phyloP scores from a whole-genome alignment of 352 stramenopile genomes.

The Globisporangium uncinulatum region DNA sequence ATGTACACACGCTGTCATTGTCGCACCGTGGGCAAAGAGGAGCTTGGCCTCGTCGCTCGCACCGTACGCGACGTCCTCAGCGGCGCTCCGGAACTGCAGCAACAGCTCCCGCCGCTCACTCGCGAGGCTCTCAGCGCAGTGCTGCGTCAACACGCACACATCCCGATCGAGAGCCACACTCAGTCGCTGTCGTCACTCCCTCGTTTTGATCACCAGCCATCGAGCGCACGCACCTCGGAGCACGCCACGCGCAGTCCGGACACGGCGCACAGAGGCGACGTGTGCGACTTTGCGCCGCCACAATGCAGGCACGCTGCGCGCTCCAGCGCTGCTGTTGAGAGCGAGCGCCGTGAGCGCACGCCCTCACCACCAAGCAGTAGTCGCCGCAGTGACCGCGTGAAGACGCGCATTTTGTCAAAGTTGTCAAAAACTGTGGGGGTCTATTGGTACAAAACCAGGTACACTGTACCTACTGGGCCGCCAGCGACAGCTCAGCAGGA shows the following conservation, averaged over 20 bases:
- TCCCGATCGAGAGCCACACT: neutral
- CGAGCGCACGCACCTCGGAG: constrained; percentile 20
- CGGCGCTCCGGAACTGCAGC: constrained; percentile 31
- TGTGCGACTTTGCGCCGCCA: constrained; percentile 11
- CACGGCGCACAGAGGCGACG: constrained; percentile 20
- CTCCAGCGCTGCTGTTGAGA: constrained; percentile 15
- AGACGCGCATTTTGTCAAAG: neutral
- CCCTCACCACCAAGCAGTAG: neutral
- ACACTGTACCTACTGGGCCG: no score
- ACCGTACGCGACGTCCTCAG: constrained; percentile 36
- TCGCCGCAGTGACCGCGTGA: neutral
- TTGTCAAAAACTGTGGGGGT: neutral
- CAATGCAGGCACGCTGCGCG: constrained; percentile 48
- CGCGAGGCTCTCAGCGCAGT: constrained; percentile 26
- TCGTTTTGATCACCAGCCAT: no score
- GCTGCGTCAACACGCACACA: constrained; percentile 13
- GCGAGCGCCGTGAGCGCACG: constrained; percentile 8
- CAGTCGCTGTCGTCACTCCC: no score
- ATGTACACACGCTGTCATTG: neutral
- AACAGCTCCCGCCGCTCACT: constrained; percentile 20
- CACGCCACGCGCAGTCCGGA: constrained; percentile 43
- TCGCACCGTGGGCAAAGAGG: constrained; percentile 43
- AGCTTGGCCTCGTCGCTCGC: constrained; percentile 25
- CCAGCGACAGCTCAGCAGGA: no score
- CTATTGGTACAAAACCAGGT: constrained; percentile 8